Percentiles rank a stretch among this genome's conserved stretches.
phyloP scores from a whole-genome alignment of 2,329 filamentous ascomycete species.

The Neurospora crassa region DNA sequence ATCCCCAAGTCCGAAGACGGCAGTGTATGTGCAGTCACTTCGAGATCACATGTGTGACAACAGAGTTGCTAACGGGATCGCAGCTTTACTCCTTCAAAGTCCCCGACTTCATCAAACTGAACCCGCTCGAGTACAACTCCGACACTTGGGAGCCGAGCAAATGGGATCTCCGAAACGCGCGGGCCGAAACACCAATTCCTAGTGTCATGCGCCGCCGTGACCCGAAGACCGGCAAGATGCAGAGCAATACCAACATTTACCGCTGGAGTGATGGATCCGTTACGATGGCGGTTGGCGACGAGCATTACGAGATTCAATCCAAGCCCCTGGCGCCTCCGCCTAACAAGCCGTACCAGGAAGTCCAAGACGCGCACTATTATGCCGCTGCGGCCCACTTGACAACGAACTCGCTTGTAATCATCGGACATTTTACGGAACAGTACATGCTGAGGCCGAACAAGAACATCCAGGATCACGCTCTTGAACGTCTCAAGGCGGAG shows the following conservation, averaged over 20 bases:
- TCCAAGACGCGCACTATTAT: slow-evolving; percentile 67
- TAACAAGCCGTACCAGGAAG: slow-evolving; percentile 52
- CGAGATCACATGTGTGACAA: background rate
- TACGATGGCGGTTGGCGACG: slow-evolving; percentile 64
- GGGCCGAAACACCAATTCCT: slow-evolving; percentile 47
- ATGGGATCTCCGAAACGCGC: slow-evolving; percentile 44
- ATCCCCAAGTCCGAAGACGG: slow-evolving; percentile 63
- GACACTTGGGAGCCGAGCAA: slow-evolving; percentile 54
- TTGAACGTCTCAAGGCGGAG: slow-evolving; percentile 56
- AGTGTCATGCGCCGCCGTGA: slow-evolving; percentile 63
- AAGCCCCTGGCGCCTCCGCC: slow-evolving; percentile 57
- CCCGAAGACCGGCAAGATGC: slow-evolving; percentile 52
- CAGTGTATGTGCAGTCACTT: slow-evolving; percentile 39
- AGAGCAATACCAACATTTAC: slow-evolving; percentile 67
- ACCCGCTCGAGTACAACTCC: slow-evolving; percentile 57
- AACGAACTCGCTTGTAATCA: slow-evolving; percentile 59
- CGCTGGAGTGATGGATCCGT: slow-evolving; percentile 73
- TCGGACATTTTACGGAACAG: slow-evolving; percentile 67
- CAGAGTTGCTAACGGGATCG: slow-evolving; percentile 11
- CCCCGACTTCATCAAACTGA: slow-evolving; percentile 61
- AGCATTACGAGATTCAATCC: slow-evolving; percentile 65
- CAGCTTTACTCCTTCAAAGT: slow-evolving; percentile 63
- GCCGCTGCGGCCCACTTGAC: slow-evolving; percentile 61
- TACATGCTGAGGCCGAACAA: slow-evolving; percentile 60
- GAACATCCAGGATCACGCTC: slow-evolving; percentile 59